A percentile compares a stretch with the other conserved stretches of the same genome.
Evolutionary conservation across 768 basidiomycete species (phyloP).

Genomic region (Psilocybe sp.): DNA sequence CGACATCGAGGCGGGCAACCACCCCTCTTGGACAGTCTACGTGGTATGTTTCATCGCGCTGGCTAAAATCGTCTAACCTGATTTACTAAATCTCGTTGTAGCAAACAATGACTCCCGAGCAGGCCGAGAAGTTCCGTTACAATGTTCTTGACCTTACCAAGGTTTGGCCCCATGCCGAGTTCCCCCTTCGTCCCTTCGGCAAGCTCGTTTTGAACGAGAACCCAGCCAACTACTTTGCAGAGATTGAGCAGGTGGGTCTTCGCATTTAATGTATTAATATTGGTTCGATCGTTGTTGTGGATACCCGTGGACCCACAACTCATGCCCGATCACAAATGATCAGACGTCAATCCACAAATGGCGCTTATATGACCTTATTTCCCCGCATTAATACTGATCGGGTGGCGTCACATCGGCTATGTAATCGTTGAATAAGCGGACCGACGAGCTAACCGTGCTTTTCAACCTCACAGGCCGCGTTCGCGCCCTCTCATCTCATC

Average conservation of each 20-base stretch:
- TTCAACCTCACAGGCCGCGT: slow-evolving; percentile 53
- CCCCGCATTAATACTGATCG: no score
- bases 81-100: slow-evolving; percentile 22
- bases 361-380: no score
- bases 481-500: slow-evolving; percentile 84
- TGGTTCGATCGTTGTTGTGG: no score
- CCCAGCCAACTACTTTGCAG: slow-evolving; percentile 86
- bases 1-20: slow-evolving; percentile 76
- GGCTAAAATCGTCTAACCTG: background rate
- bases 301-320: no score
- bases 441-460: slow-evolving; percentile 18
- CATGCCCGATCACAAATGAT: no score
- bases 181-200: slow-evolving; percentile 86
- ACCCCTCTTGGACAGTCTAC: slow-evolving; percentile 87
- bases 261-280: background rate
- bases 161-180: slow-evolving; percentile 85
- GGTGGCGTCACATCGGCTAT: no score
- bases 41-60: slow-evolving; percentile 47
- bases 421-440: no score
- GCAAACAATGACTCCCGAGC: slow-evolving; percentile 92
- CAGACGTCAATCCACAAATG: no score
- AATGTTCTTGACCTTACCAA: slow-evolving; percentile 91
- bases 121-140: slow-evolving; percentile 89
- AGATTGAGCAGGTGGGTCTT: slow-evolving; percentile 80
- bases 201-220: slow-evolving; percentile 81